Evolutionary conservation across 1,139 yeast species (phyloP), one percentile per base, ranked within the genome.

Genomic region (Taiozyma sp.): DNA sequence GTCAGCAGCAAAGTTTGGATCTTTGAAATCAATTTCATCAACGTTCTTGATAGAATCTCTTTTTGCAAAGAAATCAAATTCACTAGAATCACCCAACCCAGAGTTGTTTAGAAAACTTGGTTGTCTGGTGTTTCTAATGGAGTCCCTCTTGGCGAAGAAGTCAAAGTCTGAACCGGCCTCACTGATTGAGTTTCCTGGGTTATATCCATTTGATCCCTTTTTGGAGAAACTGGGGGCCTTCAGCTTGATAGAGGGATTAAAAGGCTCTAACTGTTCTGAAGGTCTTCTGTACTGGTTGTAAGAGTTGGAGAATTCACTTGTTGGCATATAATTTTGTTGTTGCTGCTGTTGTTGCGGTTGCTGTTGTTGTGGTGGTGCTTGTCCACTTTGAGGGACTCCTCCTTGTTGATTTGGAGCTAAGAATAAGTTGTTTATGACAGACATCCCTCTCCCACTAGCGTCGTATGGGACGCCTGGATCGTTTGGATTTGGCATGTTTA

Each of bases 231-330:
- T 60, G n/a, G 72, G 70, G 16, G 62, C 63, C 55, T 67, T 68
- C 47, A 67, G 59, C 48, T 66, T 60, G 7, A 57, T 47, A 1
- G 63, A 62, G 3, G 75, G 69, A 48, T 71, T 65, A 54, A 74
- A 75, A 2, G 78, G 75, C 48, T 75, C 79, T 45, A 74, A 52
- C 48, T 73, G 78, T 56, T 74, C 79, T 47, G 77, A 71, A 22
- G 73, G 75, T 47, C 78, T 63, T 53, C 78, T 64, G 23, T 54
- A 46, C 38, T 57, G 58, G 4, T 52, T 50, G 16, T 50, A 60
- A 1, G 56, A 42, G 27, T 47, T 48, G 14, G 23, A 32, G 45
- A 51, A 61, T 19, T 57, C 63, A 19, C 46, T 51, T 5, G 57
- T 30, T 30, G 62, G 56, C 1, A 57, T 14, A 43, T 53, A 53